Conservation (phyloP, 2,329 filamentous ascomycete species). For the Colletotrichum sp. region DNA sequence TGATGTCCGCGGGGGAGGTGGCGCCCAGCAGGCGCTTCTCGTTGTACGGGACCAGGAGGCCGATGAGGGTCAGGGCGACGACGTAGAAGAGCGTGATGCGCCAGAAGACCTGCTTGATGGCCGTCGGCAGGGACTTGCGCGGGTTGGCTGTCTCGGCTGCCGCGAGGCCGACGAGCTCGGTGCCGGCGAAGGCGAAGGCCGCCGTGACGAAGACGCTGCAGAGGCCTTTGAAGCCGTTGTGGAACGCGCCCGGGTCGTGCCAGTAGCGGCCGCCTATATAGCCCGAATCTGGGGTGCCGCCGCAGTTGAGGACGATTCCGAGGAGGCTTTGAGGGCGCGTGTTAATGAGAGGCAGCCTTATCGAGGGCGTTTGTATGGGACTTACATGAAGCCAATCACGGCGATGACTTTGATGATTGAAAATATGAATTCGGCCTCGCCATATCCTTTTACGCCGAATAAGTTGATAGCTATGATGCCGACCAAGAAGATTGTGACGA, state of each 20-base stretch:
- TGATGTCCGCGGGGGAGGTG: slow-evolving; percentile 55
- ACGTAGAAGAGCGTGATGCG: slow-evolving; percentile 91
- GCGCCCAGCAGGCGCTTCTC: slow-evolving; percentile 67
- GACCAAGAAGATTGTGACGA: slow-evolving; percentile 81
- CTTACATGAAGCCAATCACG: slow-evolving; percentile 86
- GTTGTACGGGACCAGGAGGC: slow-evolving; percentile 79
- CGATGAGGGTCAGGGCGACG: slow-evolving; percentile 79
- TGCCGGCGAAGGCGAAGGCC: slow-evolving; percentile 78
- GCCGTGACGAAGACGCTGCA: slow-evolving; percentile 80
- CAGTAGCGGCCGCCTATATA: slow-evolving; percentile 85
- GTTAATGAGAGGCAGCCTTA: not conserved
- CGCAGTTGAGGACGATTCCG: slow-evolving; percentile 84
- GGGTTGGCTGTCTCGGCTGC: slow-evolving; percentile 82
- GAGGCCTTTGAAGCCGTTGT: slow-evolving; percentile 84
- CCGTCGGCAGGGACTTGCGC: slow-evolving; percentile 80
- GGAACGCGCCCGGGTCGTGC: slow-evolving; percentile 80
- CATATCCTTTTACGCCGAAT: slow-evolving; percentile 87
- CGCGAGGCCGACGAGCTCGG: slow-evolving; percentile 77
- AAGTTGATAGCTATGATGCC: slow-evolving; percentile 83
- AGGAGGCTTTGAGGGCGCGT: slow-evolving; percentile 63
- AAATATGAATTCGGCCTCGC: slow-evolving; percentile 89
- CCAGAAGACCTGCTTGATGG: slow-evolving; percentile 95
- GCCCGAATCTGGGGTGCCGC: slow-evolving; percentile 72
- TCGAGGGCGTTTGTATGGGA: slow-evolving; percentile 17
- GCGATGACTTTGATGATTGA: slow-evolving; percentile 85